Evolutionary conservation across 495 filamentous ascomycete genomes (phyloP).

Genomic region (Penicillium macrosclerotiorum): DNA sequence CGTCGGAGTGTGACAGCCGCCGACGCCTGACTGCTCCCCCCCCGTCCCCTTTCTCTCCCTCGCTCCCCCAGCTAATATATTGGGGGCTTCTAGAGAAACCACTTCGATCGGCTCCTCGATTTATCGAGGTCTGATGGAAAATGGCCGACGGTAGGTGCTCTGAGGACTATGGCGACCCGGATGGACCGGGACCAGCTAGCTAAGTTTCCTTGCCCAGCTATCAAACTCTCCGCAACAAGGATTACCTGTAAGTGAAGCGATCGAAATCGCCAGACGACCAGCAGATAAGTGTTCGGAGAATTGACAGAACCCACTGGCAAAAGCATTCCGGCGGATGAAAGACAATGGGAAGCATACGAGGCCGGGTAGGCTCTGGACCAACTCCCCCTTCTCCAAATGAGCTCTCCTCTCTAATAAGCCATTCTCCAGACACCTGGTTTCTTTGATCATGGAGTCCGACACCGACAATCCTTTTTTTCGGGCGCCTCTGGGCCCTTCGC

Average conservation of each 20-base stretch:
- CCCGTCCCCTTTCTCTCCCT: too few species aligned
- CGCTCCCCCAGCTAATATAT: too few species aligned
- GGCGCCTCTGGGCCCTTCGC: conserved; percentile 9
- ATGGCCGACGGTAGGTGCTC: conserved; percentile 21
- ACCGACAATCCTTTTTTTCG: conserved; percentile 20
- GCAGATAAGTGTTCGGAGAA: too few species aligned
- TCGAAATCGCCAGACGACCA: too few species aligned
- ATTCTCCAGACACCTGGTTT: conserved; percentile 12
- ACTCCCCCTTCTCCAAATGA: neutral
- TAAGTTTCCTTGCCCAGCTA: conserved; percentile 8
- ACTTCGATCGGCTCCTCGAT: conserved; percentile 17
- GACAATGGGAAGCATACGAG: conserved; percentile 20
- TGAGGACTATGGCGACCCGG: neutral
- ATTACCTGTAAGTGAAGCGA: conserved; percentile 16
- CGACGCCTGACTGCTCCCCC: too few species aligned
- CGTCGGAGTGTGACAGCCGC: too few species aligned
- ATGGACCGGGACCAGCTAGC: too few species aligned
- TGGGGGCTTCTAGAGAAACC: conserved; percentile 16
- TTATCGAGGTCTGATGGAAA: conserved; percentile 21
- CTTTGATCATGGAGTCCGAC: conserved; percentile 17
- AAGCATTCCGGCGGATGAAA: conserved; percentile 17
- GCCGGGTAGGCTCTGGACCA: conserved; percentile 9
- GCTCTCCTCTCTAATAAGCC: neutral
- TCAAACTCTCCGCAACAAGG: conserved; percentile 16
- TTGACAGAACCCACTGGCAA: neutral